Conservation (phyloP, 495 filamentous ascomycete species). For the Aspergillus avenaceus region DNA sequence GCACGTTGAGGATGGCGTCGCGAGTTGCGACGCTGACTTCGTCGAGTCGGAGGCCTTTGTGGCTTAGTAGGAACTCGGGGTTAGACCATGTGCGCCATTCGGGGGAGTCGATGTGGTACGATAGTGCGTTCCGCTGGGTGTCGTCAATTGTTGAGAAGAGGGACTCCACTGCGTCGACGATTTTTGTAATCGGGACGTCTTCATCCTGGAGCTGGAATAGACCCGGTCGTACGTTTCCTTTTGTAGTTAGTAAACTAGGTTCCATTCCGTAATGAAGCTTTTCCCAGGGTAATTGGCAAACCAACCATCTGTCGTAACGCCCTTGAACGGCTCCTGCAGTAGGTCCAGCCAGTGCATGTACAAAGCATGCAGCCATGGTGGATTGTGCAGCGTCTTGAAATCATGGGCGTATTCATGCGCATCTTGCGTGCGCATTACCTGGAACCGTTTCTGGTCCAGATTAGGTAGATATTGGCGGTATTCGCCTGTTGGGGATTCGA, state of each 20-base stretch:
- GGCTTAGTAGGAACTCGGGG: conserved; percentile 60
- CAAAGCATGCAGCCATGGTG: conserved; percentile 65
- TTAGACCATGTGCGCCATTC: conserved; percentile 76
- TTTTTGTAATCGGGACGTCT: conserved; percentile 51
- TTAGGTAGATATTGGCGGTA: conserved; percentile 61
- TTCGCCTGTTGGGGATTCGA: conserved; percentile 33
- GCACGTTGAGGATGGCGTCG: conserved; percentile 47
- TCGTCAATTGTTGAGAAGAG: conserved; percentile 42
- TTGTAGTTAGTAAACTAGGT: conserved; percentile 4
- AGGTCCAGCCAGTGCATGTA: conserved; percentile 65
- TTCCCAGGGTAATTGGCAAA: neutral
- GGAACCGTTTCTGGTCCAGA: conserved; percentile 56
- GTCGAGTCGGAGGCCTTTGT: conserved; percentile 65
- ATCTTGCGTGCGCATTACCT: conserved; percentile 57
- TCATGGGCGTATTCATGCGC: conserved; percentile 59
- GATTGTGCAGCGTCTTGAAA: conserved; percentile 54
- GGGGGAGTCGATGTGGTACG: conserved; percentile 62
- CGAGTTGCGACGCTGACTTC: conserved; percentile 41
- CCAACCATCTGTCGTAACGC: conserved; percentile 64
- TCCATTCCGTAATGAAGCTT: no score
- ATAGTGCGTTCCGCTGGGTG: conserved; percentile 41
- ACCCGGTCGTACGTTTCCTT: conserved; percentile 49
- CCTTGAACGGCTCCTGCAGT: conserved; percentile 65
- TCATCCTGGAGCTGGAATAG: conserved; percentile 61
- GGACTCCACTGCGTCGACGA: conserved; percentile 44